These are phyloP conservation scores for Luffa acutangula DNA, from an alignment of 306 rosid genomes.

Conservation along the genomic window DNA sequence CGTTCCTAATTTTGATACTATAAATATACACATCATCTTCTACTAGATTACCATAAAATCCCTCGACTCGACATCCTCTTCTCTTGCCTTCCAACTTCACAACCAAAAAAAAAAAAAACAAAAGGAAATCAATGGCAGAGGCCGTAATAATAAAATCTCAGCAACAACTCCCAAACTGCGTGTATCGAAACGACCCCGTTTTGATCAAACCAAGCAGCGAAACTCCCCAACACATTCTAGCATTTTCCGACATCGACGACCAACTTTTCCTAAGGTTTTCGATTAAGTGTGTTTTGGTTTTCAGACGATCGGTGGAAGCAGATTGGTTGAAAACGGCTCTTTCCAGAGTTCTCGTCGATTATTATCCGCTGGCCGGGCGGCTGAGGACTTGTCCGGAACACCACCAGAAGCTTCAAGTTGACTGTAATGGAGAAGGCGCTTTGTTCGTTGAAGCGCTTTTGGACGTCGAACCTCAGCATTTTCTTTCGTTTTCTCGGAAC, in stretches of 20 bases:
- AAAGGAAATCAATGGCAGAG: background rate
- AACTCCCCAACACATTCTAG: slow-evolving; percentile 63
- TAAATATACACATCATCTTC: no score
- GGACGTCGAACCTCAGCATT: slow-evolving; percentile 37
- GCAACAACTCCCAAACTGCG: slow-evolving; percentile 72
- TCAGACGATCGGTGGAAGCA: slow-evolving; percentile 30
- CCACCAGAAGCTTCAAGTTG: slow-evolving; percentile 55
- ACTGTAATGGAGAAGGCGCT: slow-evolving; percentile 81
- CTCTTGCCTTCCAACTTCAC: background rate
- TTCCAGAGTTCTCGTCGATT: slow-evolving; percentile 53
- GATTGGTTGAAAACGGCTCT: slow-evolving; percentile 41
- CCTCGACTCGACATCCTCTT: background rate
- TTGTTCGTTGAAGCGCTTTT: slow-evolving; percentile 67
- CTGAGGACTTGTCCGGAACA: slow-evolving; percentile 21
- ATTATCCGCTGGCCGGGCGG: slow-evolving; percentile 90
- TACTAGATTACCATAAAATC: background rate
- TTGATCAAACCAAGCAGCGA: slow-evolving; percentile 37
- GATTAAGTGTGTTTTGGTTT: slow-evolving; percentile 55
- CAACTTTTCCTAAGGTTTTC: slow-evolving; percentile 74
- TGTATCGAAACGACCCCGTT: slow-evolving; percentile 29
- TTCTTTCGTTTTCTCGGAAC: slow-evolving; percentile 30
- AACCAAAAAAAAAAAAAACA: background rate
- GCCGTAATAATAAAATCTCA: slow-evolving; percentile 22
- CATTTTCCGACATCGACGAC: slow-evolving; percentile 71
- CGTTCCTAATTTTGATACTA: no score